A percentile compares a stretch with the other conserved stretches of the same genome.
Conservation (phyloP, 1,284 basidiomycete genomes). For the Cronartium ribicola region DNA sequence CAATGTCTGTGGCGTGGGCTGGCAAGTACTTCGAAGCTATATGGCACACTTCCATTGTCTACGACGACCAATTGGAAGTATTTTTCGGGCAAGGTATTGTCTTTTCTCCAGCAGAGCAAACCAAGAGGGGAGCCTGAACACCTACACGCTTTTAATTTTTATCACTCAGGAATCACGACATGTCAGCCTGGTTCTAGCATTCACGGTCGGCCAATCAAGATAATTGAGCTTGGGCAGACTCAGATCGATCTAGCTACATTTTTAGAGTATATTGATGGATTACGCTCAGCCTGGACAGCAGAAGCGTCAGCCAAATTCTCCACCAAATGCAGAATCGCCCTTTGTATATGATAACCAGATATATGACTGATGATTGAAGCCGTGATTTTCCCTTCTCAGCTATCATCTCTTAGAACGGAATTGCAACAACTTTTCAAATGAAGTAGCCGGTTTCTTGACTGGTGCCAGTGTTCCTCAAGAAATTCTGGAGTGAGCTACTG, state of each 20-base stretch:
- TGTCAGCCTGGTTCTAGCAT: constrained; percentile 43
- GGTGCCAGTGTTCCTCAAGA: constrained; percentile 28
- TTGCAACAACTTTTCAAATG: constrained; percentile 41
- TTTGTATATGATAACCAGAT: too few relatives aligned
- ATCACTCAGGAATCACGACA: constrained; percentile 36
- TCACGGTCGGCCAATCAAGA: constrained; percentile 51
- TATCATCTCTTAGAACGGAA: constrained; percentile 41
- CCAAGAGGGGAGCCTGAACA: not conserved
- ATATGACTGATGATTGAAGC: not conserved
- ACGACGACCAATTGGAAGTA: constrained; percentile 49
- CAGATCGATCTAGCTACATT: constrained; percentile 51
- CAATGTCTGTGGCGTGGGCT: constrained; percentile 47
- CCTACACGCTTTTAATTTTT: not conserved
- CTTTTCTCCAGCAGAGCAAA: constrained; percentile 25
- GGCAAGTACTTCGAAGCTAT: constrained; percentile 46
- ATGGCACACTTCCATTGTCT: constrained; percentile 52
- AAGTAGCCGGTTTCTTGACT: constrained; percentile 32
- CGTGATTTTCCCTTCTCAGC: constrained; percentile 1
- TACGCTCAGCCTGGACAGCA: constrained; percentile 49
- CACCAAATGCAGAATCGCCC: too few relatives aligned
- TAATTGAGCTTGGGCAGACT: constrained; percentile 50
- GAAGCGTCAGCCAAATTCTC: constrained; percentile 47
- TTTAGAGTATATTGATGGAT: constrained; percentile 48
- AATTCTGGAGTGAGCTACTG: constrained; percentile 27
- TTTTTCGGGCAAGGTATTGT: constrained; percentile 53